Percentiles rank a stretch among this genome's conserved stretches.
phyloP scores from a whole-genome alignment of 164 flowering plant genomes.

The Vitis labrusca region DNA sequence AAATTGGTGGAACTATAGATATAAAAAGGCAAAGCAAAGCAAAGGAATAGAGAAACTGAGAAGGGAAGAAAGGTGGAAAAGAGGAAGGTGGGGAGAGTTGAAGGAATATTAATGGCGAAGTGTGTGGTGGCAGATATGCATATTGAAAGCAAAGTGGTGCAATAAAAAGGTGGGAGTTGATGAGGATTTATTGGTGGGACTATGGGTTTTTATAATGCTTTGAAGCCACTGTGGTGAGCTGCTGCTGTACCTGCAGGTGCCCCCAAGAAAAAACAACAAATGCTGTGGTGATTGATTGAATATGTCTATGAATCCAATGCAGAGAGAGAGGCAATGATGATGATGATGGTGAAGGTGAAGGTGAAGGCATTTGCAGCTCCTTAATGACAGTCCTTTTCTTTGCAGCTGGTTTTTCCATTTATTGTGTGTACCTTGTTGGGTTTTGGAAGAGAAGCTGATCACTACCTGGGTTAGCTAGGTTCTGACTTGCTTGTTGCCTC shows the following conservation, averaged over 20 bases:
- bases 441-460: no score
- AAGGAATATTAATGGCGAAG: conserved; percentile 40
- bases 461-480: no score
- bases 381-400: conserved; percentile 24
- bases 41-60: conserved; percentile 19
- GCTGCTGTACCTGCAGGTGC: not conserved
- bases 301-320: conserved; percentile 33
- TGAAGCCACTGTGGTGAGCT: conserved; percentile 6
- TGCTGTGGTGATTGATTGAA: not conserved
- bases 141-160: conserved; percentile 33
- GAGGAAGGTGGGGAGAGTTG: conserved; percentile 6
- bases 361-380: conserved; percentile 11
- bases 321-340: conserved; percentile 30
- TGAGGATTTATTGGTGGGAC: conserved; percentile 16
- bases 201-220: conserved; percentile 47
- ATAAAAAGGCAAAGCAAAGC: conserved; percentile 5
- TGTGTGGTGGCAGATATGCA: conserved; percentile 50
- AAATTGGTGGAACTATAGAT: conserved; percentile 16
- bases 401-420: conserved; percentile 4
- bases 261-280: not conserved
- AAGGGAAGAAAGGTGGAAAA: conserved; percentile 24
- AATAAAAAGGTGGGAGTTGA: conserved; percentile 28
- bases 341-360: conserved; percentile 25
- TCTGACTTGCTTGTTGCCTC: no score
- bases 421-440: conserved; percentile 7